phyloP scores from a whole-genome alignment of 768 basidiomycete species.

The Boletus vinaceobasis region DNA sequence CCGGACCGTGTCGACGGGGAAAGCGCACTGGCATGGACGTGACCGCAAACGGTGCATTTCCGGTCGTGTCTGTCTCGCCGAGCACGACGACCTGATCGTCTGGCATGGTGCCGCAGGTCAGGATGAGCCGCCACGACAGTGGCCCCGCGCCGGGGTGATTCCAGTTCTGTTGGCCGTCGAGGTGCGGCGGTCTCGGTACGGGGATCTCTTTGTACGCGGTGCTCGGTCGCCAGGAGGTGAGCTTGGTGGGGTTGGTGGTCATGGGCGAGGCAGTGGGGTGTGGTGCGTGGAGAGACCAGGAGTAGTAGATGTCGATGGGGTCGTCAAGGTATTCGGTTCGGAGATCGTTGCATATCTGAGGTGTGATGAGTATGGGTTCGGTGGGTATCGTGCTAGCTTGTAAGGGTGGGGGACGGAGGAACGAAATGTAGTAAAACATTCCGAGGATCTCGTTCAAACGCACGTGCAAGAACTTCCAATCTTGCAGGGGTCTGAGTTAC shows the following conservation, averaged over 20 bases:
- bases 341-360: constrained; percentile 87
- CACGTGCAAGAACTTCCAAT: not conserved
- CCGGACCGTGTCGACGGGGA: constrained; percentile 25
- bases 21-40: constrained; percentile 63
- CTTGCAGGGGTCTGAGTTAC: not conserved
- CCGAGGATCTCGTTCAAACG: not conserved
- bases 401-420: constrained; percentile 79
- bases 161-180: constrained; percentile 6
- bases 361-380: constrained; percentile 56
- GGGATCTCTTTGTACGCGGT: constrained; percentile 75
- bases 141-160: constrained; percentile 37
- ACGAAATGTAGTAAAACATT: constrained; percentile 90
- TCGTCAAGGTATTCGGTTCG: constrained; percentile 68
- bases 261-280: constrained; percentile 17
- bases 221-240: constrained; percentile 68
- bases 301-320: constrained; percentile 64
- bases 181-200: constrained; percentile 58
- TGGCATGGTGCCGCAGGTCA: constrained; percentile 39
- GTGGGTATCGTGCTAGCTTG: constrained; percentile 40
- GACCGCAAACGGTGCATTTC: constrained; percentile 54
- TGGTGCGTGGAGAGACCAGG: constrained; percentile 47
- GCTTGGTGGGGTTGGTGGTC: constrained; percentile 48
- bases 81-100: constrained; percentile 40
- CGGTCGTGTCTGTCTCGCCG: constrained; percentile 36
- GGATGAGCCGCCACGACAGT: constrained; percentile 56